Percentiles rank a stretch among this genome's conserved stretches.
Evolutionary conservation across 106 monocot genomes (phyloP).

Genomic region (Acorus gramineus): DNA sequence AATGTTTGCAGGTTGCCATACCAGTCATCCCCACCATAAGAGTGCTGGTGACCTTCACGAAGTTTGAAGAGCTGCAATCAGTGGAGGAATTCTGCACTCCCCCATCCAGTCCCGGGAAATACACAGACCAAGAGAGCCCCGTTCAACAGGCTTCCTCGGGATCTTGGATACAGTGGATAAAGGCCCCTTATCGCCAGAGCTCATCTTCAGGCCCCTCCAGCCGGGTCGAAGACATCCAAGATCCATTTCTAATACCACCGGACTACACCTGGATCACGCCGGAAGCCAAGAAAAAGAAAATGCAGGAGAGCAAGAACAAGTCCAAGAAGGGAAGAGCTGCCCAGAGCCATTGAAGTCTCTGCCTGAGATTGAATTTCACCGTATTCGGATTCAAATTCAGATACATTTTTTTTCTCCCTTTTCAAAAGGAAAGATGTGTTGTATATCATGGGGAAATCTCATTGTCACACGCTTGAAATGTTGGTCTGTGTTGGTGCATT

Average conservation of each 20-base stretch:
- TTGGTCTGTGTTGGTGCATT: too few relatives aligned
- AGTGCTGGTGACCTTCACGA: conserved; percentile 89
- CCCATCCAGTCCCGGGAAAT: conserved; percentile 49
- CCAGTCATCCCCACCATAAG: conserved; percentile 89
- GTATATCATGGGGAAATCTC: too few relatives aligned
- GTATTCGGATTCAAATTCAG: too few relatives aligned
- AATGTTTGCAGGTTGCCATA: conserved; percentile 64
- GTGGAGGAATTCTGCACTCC: conserved; percentile 84
- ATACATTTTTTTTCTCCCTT: too few relatives aligned
- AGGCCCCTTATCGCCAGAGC: conserved; percentile 2
- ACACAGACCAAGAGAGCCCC: too few relatives aligned
- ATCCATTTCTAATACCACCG: conserved; percentile 53
- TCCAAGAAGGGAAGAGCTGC: conserved; percentile 29
- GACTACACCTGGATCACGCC: conserved; percentile 65
- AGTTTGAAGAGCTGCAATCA: conserved; percentile 82
- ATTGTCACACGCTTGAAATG: too few relatives aligned
- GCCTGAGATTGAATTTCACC: too few relatives aligned
- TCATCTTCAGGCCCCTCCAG: neutral
- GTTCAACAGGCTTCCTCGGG: neutral
- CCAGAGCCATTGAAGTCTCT: conserved; percentile 11
- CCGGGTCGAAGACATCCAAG: conserved; percentile 47
- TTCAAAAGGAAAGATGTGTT: too few relatives aligned
- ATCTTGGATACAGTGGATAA: conserved; percentile 24
- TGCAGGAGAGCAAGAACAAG: conserved; percentile 43
- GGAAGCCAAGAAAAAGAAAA: conserved; percentile 59